Conservation (phyloP, 2,329 filamentous ascomycete species). For the Trichophyton benhamiae region DNA sequence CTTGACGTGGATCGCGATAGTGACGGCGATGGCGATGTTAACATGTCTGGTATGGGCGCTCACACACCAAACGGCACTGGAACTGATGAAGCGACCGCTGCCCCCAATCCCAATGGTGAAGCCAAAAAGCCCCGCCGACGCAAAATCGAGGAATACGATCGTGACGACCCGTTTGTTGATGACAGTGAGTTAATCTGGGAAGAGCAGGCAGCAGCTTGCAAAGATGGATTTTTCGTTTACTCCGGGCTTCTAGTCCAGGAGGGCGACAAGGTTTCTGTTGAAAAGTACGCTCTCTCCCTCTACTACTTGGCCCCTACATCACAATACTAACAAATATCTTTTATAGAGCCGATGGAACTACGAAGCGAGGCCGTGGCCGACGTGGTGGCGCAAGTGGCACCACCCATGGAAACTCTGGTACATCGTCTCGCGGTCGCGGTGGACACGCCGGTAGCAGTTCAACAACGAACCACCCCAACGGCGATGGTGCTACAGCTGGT, state of each 20-base stretch:
- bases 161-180: conserved; percentile 61
- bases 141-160: conserved; percentile 55
- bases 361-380: conserved; percentile 49
- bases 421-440: conserved; percentile 1
- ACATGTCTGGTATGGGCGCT: conserved; percentile 31
- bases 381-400: conserved; percentile 17
- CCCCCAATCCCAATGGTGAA: conserved; percentile 20
- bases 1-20: conserved; percentile 69
- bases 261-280: conserved; percentile 60
- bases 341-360: conserved; percentile 56
- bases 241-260: conserved; percentile 82
- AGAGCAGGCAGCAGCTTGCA: conserved; percentile 82
- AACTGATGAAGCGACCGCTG: conserved; percentile 27
- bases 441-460: neutral
- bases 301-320: neutral
- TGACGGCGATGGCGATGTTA: conserved; percentile 38
- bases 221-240: conserved; percentile 97
- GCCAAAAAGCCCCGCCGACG: conserved; percentile 63
- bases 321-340: conserved; percentile 9
- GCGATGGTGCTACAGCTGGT: neutral
- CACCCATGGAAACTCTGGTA: conserved; percentile 4
- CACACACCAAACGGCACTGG: conserved; percentile 38
- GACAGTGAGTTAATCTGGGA: conserved; percentile 94
- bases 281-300: conserved; percentile 40
- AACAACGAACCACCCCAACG: neutral